Conservation (phyloP, 1,284 basidiomycete species). For the Tilletia horrida region DNA sequence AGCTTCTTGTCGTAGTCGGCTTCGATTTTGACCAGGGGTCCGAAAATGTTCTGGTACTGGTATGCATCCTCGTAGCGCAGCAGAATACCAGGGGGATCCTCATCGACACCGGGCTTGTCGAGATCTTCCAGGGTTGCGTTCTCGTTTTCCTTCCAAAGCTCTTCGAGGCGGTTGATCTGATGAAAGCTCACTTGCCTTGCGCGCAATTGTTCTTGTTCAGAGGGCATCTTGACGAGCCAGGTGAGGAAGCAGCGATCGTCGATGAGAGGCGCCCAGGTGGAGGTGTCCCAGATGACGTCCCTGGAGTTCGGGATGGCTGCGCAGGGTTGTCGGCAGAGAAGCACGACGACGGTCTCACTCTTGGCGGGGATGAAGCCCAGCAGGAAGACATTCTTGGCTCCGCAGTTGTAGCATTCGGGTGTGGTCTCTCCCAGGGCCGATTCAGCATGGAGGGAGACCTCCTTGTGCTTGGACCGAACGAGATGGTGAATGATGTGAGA, state of each 20-base stretch:
- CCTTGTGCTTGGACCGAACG: slow-evolving; percentile 97
- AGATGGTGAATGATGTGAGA: slow-evolving; percentile 96
- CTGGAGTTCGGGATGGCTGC: slow-evolving; percentile 82
- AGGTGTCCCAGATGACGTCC: slow-evolving; percentile 97
- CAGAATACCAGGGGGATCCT: slow-evolving; percentile 83
- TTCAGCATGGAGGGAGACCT: slow-evolving; percentile 92
- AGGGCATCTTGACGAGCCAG: slow-evolving; percentile 96
- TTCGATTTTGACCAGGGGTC: slow-evolving; percentile 97
- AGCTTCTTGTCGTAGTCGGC: slow-evolving; percentile 97
- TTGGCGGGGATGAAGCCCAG: slow-evolving; percentile 99
- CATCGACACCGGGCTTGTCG: slow-evolving; percentile 71
- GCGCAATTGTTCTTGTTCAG: slow-evolving; percentile 87
- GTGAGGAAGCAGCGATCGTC: slow-evolving; percentile 96
- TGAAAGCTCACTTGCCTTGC: slow-evolving; percentile 93
- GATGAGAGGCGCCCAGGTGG: slow-evolving; percentile 96
- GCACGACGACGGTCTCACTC: slow-evolving; percentile 94
- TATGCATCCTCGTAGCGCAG: slow-evolving; percentile 92
- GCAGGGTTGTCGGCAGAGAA: slow-evolving; percentile 99
- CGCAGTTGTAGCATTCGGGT: slow-evolving; percentile 94
- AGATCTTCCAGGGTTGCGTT: slow-evolving; percentile 91
- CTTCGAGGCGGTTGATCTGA: slow-evolving; percentile 95
- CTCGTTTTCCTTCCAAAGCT: slow-evolving; percentile 95
- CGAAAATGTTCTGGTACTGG: slow-evolving; percentile 98
- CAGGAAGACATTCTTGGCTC: slow-evolving; percentile 99
- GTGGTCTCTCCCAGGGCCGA: slow-evolving; percentile 93